Conservation (phyloP, 2,329 filamentous ascomycete species). For the Trichoderma hamatum region DNA sequence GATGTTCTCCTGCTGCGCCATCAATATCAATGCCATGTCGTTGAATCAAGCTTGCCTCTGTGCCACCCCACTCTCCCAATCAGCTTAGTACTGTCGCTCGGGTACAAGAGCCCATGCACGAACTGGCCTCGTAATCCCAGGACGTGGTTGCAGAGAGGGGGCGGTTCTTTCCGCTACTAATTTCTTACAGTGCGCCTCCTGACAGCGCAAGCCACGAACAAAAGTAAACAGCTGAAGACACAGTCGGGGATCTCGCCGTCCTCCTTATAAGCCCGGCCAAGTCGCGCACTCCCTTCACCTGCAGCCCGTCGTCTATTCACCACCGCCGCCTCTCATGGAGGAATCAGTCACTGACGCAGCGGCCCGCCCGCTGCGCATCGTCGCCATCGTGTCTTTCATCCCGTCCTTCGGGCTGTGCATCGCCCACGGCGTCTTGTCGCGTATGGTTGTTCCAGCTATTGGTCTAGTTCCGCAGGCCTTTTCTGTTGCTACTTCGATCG, state of each 20-base stretch:
- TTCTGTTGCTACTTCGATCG: conserved; percentile 38
- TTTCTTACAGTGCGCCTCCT: conserved; percentile 14
- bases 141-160: neutral
- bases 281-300: neutral
- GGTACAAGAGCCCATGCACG: conserved; percentile 6
- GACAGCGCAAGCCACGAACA: neutral
- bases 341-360: conserved; percentile 18
- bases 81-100: conserved; percentile 20
- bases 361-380: conserved; percentile 39
- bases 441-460: conserved; percentile 42
- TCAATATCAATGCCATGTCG: conserved; percentile 10
- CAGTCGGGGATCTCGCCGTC: neutral
- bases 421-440: conserved; percentile 43
- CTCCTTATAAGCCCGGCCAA: conserved; percentile 6
- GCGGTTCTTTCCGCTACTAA: conserved; percentile 12
- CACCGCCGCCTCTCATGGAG: neutral
- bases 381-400: conserved; percentile 43
- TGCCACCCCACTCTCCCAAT: conserved; percentile 15
- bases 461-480: conserved; percentile 46
- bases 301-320: neutral
- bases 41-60: conserved; percentile 25
- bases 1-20: neutral
- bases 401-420: conserved; percentile 47
- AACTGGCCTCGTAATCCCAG: conserved; percentile 10
- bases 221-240: neutral